Base-by-base conservation (phyloP, 2,329 filamentous ascomycete species). In the Cladosporium sp. region DNA sequence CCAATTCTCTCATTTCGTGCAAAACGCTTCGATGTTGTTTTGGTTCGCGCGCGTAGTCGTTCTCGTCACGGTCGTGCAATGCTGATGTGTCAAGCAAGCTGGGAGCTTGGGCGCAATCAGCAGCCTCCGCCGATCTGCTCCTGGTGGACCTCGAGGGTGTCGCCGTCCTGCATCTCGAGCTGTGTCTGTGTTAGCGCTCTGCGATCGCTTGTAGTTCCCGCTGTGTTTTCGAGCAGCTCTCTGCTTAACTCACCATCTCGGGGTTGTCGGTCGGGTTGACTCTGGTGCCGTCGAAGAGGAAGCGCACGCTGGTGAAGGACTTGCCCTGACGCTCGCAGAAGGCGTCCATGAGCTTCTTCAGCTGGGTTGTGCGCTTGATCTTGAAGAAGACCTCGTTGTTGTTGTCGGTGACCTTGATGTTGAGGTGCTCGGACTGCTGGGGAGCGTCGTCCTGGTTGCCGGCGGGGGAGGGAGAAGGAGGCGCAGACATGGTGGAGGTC, bases 341-440 rank as follows among this genome's bases (percentile, higher is more conserved):
- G 23, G 95, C 95, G 68, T 92, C 90, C 95, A 99, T 99, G 64
- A 99, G 85, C 84, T 99, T 99, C 82, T 97, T 95, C 1, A 99
- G 87, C 78, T 93, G 91, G 0, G 95, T 99, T 25, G 90, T 93
- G 43, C 93, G 88, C 89, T 99, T 99, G 83, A 99, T 99, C 85
- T 99, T 99, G 85, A 99, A 99, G 80, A 98, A 99, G 74, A 99
- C 94, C 78, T 99, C 95, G 78, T 99, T 99, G 83, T 97, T 97
- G 83, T 96, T 97, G 74, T 99, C 95, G 0, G 95, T 98, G 16
- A 99, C 95, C 79, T 99, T 99, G 82, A 99, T 98, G 82, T 99
- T 99, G 5, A 99, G 84, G 79, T 99, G 95, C 81, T 98, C 94
- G 32, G 83, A 83, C 64, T 83, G 81, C 26, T 83, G 76, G 7